Evolutionary conservation across 2,329 filamentous ascomycete genomes (phyloP), one percentile per base, ranked within the genome.

Genomic region (Thelonectria olida): DNA sequence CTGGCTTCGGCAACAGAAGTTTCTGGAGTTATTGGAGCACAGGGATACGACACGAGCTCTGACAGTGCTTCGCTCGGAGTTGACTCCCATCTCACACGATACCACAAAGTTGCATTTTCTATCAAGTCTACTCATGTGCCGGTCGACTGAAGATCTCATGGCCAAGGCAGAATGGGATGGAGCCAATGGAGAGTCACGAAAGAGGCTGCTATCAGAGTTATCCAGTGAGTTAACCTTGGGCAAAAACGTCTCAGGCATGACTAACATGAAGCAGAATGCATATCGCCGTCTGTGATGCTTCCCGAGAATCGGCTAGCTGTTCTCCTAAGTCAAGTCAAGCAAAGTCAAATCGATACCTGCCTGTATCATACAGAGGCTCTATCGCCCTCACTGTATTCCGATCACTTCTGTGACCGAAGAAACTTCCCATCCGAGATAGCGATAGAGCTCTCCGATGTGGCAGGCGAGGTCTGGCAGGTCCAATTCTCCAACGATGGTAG

Each of bases 261-360:
- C 56, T 65, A 58, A 38, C 42, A 28, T 48, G 42, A 53, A 31
- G 34, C 68, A 95, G 92, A 85, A 81, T 97, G 88, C 58, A 97
- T 99, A 75, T 97, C 96, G 2, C 95, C 96, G 0, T 96, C 93
- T 4, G 92, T 97, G 44, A 98, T 99, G 94, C 91, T 99, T 55
- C 96, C 96, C 2, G 92, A 97, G 73, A 92, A 96, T 75, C 90
- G 96, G 7, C 82, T 99, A 44, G 92, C 93, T 2, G 85, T 89
- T 31, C 82, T 99, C 15, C 81, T 99, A 53, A 85, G 94, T 58
- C 89, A 96, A 67, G 89, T 97, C 36, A 97, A 97, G 74, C 85
- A 90, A 63, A 88, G 85, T 64, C 95, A 97, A 79, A 92, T 97
- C 60, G 86, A 89, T 52, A 87, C 86, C 27, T 99, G 96, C 74